A percentile compares a stretch with the other conserved stretches of the same genome.
phyloP scores from a whole-genome alignment of 2,329 filamentous ascomycete species.

The Penicillium sp. region DNA sequence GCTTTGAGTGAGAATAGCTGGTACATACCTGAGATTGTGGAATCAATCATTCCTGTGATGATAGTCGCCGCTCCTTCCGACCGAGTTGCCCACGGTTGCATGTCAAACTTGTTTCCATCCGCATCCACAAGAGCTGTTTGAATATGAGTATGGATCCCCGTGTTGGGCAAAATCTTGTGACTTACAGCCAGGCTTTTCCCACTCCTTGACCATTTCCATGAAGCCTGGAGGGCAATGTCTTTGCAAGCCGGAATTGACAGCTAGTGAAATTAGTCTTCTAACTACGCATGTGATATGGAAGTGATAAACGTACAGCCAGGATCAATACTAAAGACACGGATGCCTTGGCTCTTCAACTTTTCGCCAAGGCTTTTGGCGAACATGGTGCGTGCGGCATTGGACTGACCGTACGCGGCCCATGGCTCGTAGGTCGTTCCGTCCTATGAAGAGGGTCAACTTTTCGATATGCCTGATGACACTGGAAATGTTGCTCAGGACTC shows the following conservation, averaged over 20 bases:
- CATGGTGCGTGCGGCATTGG: constrained; percentile 60
- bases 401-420: constrained; percentile 58
- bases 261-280: constrained; percentile 12
- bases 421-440: constrained; percentile 47
- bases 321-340: constrained; percentile 51
- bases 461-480: background rate
- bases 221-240: constrained; percentile 22
- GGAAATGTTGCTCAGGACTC: background rate
- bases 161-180: background rate
- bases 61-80: constrained; percentile 34
- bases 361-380: constrained; percentile 52
- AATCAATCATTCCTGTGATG: constrained; percentile 35
- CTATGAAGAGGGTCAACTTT: constrained; percentile 14
- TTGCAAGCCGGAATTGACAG: constrained; percentile 22
- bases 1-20: no score
- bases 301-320: constrained; percentile 42
- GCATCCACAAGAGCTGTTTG: constrained; percentile 18
- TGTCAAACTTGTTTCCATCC: constrained; percentile 25
- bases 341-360: constrained; percentile 38
- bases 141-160: background rate
- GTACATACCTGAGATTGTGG: constrained; percentile 29
- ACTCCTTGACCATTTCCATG: constrained; percentile 13
- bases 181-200: constrained; percentile 21
- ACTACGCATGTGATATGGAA: background rate
- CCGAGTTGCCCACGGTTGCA: constrained; percentile 26